Base-by-base conservation (phyloP, 2,329 filamentous ascomycete species). In the Aspergillus awamori region DNA sequence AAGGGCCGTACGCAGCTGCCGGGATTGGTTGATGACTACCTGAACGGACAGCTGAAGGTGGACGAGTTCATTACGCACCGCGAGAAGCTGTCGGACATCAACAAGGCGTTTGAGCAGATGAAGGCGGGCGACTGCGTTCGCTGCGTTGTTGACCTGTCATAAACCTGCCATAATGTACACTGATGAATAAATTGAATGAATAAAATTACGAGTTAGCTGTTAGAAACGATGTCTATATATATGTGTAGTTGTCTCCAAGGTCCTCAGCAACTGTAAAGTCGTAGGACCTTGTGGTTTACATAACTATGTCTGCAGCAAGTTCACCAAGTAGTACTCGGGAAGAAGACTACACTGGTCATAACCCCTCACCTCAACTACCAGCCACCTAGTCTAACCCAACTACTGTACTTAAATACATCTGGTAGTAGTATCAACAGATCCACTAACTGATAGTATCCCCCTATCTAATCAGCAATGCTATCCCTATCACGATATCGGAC, bases 21-120 rank as follows among this genome's bases (percentile, higher is more conserved):
- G 52, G 88, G 85, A 61, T 88, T 99, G 43, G 93, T 99, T 24
- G 82, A 87, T 68, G 94, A 98, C 80, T 99, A 99, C 82, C 84
- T 96, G 78, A 85, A 86, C 57, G 93, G 93, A 70, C 86, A 90
- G 75, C 89, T 99, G 75, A 98, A 97, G 88, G 95, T 98, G 49
- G 94, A 98, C 76, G 95, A 99, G 83, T 98, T 98, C 83, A 98
- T 99, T 82, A 99, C 95, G 33, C 95, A 99, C 83, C 88, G 93
- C 70, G 92, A 96, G 82, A 86, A 84, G 4, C 83, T 99, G 48
- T 81, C 82, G 63, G 87, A 90, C 72, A 96, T 99, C 80, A 98
- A 98, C 84, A 82, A 84, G 55, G 94, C 93, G 20, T 99, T 97
- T 73, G 87, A 92, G 67, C 87, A 90, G 70, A 99, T 99, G 95